Evolutionary conservation across 176 grass and related monocot species (phyloP).

Genomic region (Eragrostis curvula): DNA sequence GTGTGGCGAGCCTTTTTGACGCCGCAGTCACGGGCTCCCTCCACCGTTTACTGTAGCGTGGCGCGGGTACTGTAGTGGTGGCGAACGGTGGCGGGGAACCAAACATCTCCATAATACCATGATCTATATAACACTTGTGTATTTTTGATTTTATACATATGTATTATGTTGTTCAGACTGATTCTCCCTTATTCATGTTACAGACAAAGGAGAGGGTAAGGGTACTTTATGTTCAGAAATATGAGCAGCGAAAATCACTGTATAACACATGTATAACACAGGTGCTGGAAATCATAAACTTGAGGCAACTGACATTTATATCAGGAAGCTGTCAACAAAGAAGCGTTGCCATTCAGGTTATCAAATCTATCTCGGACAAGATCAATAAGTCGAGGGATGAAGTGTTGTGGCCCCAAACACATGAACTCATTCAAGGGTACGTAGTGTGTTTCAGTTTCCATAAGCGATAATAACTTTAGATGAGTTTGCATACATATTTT

Average conservation of each 20-base stretch:
- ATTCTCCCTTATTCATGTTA: conserved; percentile 19
- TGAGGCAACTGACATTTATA: conserved; percentile 43
- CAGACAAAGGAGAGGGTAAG: conserved; percentile 68
- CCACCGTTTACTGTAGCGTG: no score
- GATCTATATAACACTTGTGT: not conserved
- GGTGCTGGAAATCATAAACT: conserved; percentile 61
- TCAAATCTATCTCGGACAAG: conserved; percentile 58
- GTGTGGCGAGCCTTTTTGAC: no score
- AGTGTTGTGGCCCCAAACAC: conserved; percentile 66
- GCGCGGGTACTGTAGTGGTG: no score
- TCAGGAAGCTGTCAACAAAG: conserved; percentile 59
- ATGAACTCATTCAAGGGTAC: conserved; percentile 67
- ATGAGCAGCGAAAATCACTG: conserved; percentile 26
- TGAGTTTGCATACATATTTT: not conserved
- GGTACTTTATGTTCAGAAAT: conserved; percentile 45
- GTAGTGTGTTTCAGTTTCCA: conserved; percentile 34
- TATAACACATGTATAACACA: conserved; percentile 22
- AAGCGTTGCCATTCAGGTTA: conserved; percentile 53
- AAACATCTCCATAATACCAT: no score
- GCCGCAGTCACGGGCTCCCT: no score
- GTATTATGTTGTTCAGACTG: not conserved
- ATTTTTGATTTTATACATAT: not conserved
- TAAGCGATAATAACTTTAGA: not conserved
- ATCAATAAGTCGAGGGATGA: conserved; percentile 73
- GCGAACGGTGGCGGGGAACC: no score